These are phyloP conservation scores for Raffaelea ambrosiae DNA, from an alignment of 2,329 filamentous ascomycete genomes.

Conservation along the genomic window DNA sequence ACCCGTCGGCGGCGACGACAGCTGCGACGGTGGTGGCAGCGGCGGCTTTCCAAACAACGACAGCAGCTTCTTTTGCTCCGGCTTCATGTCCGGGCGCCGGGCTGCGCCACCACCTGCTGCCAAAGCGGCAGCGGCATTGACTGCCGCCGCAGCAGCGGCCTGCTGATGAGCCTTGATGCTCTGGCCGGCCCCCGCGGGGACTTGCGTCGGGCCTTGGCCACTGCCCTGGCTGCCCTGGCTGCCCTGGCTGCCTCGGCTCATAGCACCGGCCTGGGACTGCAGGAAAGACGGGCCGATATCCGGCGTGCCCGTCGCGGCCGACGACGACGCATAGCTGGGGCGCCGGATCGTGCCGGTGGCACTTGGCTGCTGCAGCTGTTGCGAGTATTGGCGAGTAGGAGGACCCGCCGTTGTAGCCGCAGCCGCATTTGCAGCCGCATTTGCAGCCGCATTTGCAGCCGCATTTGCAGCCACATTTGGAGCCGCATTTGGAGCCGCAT, in stretches of 20 bases:
- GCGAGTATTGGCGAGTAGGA: not conserved
- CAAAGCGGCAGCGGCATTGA: not conserved
- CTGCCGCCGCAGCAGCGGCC: not conserved
- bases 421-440: no score
- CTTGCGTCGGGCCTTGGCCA: no score
- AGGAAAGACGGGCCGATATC: not conserved
- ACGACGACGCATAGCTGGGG: slow-evolving; percentile 8
- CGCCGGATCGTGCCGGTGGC: slow-evolving; percentile 1
- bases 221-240: not conserved
- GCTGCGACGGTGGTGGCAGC: not conserved
- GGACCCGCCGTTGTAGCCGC: not conserved
- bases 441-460: no score
- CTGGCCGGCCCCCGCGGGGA: no score
- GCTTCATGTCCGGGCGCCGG: slow-evolving; percentile 21
- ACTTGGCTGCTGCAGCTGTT: not conserved
- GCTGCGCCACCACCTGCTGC: no score
- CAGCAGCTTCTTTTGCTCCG: slow-evolving; percentile 40
- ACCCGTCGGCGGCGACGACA: not conserved
- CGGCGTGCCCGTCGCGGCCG: not conserved
- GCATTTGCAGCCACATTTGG: no score
- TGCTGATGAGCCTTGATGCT: not conserved
- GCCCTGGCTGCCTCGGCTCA: not conserved
- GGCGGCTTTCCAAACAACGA: slow-evolving; percentile 53
- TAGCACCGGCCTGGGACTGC: not conserved
- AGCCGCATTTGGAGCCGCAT: no score